These are phyloP conservation scores for Nepenthes gracilis DNA, from an alignment of 148 eudicot species.

Conservation along the genomic window DNA sequence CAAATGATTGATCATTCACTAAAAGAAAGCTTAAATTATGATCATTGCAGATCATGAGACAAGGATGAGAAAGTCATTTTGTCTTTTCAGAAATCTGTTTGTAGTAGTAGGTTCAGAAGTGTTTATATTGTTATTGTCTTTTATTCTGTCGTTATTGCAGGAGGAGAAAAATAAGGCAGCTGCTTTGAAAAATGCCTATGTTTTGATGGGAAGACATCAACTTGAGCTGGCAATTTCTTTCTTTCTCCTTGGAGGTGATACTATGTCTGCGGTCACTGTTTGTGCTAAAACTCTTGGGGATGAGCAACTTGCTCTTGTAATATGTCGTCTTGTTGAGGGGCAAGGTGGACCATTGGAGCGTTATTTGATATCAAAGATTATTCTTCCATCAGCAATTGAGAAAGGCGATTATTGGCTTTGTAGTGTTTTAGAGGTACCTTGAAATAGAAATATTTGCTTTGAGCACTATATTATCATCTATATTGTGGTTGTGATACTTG, in stretches of 20 bases:
- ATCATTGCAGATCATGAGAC: neutral
- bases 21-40: too few relatives aligned
- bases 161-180: conserved; percentile 95
- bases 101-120: neutral
- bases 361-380: conserved; percentile 53
- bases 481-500: neutral
- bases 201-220: conserved; percentile 93
- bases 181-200: conserved; percentile 96
- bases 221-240: conserved; percentile 88
- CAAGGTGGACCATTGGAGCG: conserved; percentile 60
- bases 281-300: conserved; percentile 96
- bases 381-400: conserved; percentile 82
- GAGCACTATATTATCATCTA: neutral
- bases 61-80: neutral
- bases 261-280: conserved; percentile 68
- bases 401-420: conserved; percentile 81
- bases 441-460: conserved; percentile 3
- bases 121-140: neutral
- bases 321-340: conserved; percentile 91
- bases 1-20: neutral
- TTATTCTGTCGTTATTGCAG: conserved; percentile 22
- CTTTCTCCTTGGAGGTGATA: conserved; percentile 97
- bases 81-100: neutral
- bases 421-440: conserved; percentile 69
- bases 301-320: conserved; percentile 94